Evolutionary conservation across 2,329 filamentous ascomycete species (phyloP).

Genomic region (Colletotrichum tropicicola): DNA sequence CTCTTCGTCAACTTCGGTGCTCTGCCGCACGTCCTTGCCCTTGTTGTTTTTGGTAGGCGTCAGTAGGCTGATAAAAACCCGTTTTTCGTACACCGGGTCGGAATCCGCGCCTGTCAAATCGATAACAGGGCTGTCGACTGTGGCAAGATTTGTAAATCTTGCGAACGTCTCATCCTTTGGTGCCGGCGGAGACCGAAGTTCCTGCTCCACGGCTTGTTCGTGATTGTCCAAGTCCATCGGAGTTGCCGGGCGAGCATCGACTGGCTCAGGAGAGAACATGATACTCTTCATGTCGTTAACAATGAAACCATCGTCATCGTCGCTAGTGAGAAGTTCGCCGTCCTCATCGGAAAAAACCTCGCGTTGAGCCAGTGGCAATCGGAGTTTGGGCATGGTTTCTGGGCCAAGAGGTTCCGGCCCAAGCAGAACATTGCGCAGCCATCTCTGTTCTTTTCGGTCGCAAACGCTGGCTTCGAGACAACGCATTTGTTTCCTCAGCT

Average conservation of each 20-base stretch:
- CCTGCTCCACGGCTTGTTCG: neutral
- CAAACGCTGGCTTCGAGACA: constrained; percentile 73
- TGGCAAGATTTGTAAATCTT: neutral
- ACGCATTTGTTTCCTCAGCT: constrained; percentile 64
- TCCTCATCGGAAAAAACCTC: constrained; percentile 42
- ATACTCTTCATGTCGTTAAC: constrained; percentile 40
- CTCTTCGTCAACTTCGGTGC: neutral
- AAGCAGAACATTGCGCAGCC: constrained; percentile 57
- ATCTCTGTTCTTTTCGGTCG: constrained; percentile 63
- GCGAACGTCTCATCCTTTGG: neutral
- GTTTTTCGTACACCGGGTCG: neutral
- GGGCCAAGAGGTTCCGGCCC: constrained; percentile 51
- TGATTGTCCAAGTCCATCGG: constrained; percentile 18
- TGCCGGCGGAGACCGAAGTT: neutral
- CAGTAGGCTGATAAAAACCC: constrained; percentile 8
- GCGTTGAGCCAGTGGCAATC: constrained; percentile 35
- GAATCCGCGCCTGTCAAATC: constrained; percentile 25
- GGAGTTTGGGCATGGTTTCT: constrained; percentile 35
- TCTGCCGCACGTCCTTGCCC: neutral
- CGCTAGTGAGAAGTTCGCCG: constrained; percentile 62
- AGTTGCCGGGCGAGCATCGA: neutral
- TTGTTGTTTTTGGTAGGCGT: constrained; percentile 14
- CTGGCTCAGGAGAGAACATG: neutral
- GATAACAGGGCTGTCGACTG: constrained; percentile 2
- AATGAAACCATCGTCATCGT: constrained; percentile 59